phyloP scores from a whole-genome alignment of 495 filamentous ascomycete genomes.

The Parathielavia hyrcaniae region DNA sequence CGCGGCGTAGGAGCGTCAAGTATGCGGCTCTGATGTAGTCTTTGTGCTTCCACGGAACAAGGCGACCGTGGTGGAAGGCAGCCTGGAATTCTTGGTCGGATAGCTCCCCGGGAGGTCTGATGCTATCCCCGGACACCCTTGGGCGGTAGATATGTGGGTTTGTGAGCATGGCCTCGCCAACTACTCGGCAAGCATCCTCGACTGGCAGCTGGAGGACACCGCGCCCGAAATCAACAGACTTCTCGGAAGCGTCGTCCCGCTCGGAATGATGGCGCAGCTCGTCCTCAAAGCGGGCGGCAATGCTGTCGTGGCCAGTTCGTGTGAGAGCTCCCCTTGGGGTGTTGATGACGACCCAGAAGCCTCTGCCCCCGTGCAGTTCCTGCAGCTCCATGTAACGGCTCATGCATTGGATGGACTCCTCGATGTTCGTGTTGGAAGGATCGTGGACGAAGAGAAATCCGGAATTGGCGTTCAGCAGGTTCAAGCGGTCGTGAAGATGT shows the following conservation, averaged over 20 bases:
- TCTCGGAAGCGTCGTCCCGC: background rate
- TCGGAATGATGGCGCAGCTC: background rate
- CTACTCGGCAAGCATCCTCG: background rate
- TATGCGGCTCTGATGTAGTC: slow-evolving; percentile 17
- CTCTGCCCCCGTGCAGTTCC: background rate
- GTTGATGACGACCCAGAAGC: slow-evolving; percentile 1
- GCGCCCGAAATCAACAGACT: background rate
- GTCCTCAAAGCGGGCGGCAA: background rate
- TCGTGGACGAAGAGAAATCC: slow-evolving; percentile 4
- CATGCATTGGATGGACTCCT: slow-evolving; percentile 1
- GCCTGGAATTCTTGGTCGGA: slow-evolving; percentile 1
- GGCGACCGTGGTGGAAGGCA: background rate
- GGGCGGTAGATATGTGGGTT: background rate
- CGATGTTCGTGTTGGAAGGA: background rate
- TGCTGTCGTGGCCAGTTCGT: background rate
- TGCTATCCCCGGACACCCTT: background rate
- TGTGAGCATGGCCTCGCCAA: background rate
- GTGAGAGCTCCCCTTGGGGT: background rate
- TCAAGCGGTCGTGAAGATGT: background rate
- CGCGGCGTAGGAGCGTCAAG: background rate
- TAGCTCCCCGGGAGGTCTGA: background rate
- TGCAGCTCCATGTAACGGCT: background rate
- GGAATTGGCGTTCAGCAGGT: background rate
- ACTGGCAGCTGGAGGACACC: background rate
- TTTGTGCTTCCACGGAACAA: slow-evolving; percentile 10